phyloP scores from a whole-genome alignment of 1,139 yeast species.

The Candida tunisiensis region DNA sequence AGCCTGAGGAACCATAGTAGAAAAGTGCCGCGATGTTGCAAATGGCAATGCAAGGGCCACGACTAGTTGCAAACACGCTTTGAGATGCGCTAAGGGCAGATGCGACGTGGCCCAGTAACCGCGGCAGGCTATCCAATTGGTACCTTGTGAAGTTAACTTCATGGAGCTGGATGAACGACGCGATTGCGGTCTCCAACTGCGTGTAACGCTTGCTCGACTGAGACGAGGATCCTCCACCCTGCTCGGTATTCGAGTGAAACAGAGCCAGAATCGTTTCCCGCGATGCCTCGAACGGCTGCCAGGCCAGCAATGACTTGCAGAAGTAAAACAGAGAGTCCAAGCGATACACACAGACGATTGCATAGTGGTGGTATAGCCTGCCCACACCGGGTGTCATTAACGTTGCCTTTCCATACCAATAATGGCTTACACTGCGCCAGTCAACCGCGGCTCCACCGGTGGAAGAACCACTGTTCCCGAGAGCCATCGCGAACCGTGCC shows the following conservation, averaged over 20 bases:
- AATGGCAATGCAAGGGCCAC: constrained; percentile 11
- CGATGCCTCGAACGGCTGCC: constrained; percentile 11
- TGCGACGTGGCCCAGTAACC: not conserved
- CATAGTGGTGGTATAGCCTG: constrained; percentile 16
- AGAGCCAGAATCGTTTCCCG: constrained; percentile 8
- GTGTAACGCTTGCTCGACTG: too few relatives aligned
- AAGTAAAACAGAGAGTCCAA: constrained; percentile 16
- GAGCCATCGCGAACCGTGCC: constrained; percentile 14
- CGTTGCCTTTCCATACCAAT: constrained; percentile 17
- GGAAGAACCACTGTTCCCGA: constrained; percentile 7
- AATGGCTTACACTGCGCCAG: constrained; percentile 15
- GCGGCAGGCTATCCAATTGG: not conserved
- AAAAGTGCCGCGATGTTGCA: constrained; percentile 13
- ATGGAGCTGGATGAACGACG: constrained; percentile 9
- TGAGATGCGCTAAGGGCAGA: not conserved
- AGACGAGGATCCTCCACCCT: too few relatives aligned
- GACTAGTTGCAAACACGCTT: too few relatives aligned
- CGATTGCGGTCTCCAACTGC: constrained; percentile 5
- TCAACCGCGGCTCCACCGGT: constrained; percentile 9
- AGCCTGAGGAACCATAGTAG: constrained; percentile 9
- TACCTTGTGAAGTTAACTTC: constrained; percentile 1
- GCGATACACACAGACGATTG: constrained; percentile 10
- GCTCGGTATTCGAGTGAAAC: constrained; percentile 8
- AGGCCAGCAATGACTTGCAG: constrained; percentile 13
- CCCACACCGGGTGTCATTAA: constrained; percentile 16